Base-by-base conservation (phyloP, 192 early-diverging fungal genomes). In the Backusella liffmaniae region DNA sequence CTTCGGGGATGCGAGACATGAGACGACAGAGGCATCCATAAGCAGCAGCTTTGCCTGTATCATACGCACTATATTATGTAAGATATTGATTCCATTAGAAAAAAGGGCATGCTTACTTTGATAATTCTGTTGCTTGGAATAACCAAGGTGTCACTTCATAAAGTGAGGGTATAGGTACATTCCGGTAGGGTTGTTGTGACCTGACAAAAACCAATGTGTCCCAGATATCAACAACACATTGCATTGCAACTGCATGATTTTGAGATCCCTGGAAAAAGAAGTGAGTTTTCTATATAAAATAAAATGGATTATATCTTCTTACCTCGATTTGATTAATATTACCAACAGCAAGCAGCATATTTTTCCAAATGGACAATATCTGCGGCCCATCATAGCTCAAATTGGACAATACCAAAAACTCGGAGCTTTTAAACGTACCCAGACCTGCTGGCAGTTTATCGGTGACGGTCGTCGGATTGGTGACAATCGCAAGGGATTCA, bases 91-190 rank as follows among this genome's bases (percentile, higher is more conserved):
- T 4, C 10, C 13, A 41, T 21, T n/a, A 69, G 13, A 69, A 65
- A 65, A 51, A 76, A 18, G n/a, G 10, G 26, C 26, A 26, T 26
- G 26, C 26, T 18, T 8, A 68, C 92, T 71, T 76, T 66, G 84
- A 78, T 29, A 91, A 44, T 76, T 91, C 86, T 29, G 88, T 84
- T 0, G 93, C 91, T 78, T 95, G 85, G 53, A 96, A 91, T 26
- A 96, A 75, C 93, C 94, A 95, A 2, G 91, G 86, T 7, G 90
- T 80, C 76, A 94, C 90, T 49, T 96, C 92, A 59, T 91, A 94
- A 0, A 95, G 81, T 6, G 89, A 83, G 2, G 94, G 94, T 69
- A 91, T 89, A 18, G 80, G 34, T n/a, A 80, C 70, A 32, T 84
- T 75, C 10, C 83, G 81, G 69, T 84, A 95, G 3, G 89, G 88